Percentiles rank a stretch among this genome's conserved stretches.
These are phyloP conservation scores for Geranomyces variabilis DNA, from an alignment of 192 early-diverging fungal genomes.

Conservation along the genomic window DNA sequence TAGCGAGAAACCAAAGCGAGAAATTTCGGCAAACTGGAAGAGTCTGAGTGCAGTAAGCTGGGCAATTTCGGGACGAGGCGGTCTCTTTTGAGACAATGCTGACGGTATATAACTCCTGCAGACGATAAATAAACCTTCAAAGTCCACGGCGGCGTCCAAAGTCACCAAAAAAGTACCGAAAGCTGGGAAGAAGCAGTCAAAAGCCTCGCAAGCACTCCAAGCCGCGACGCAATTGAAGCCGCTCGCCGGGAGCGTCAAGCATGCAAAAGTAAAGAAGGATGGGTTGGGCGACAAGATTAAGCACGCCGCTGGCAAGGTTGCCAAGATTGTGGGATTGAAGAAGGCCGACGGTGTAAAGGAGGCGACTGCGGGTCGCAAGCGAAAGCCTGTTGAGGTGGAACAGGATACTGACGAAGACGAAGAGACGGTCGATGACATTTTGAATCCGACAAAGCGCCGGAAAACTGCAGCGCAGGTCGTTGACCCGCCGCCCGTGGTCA, in stretches of 20 bases:
- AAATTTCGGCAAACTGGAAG: no score
- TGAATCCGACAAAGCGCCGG: constrained; percentile 13
- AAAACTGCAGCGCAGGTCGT: background rate
- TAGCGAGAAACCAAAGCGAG: no score
- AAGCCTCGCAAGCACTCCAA: background rate
- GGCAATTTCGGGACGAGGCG: no score
- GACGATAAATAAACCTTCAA: constrained; percentile 4
- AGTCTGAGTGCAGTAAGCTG: no score
- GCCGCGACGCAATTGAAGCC: background rate
- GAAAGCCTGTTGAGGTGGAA: background rate
- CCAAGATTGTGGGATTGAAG: background rate
- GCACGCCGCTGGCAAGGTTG: background rate
- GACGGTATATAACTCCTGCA: background rate
- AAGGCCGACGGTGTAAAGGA: background rate
- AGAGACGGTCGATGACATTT: background rate
- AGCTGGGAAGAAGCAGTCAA: background rate
- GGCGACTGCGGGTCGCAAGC: background rate
- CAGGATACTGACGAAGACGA: background rate
- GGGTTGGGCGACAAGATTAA: background rate
- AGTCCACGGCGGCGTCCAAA: background rate
- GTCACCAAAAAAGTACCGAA: constrained; percentile 1
- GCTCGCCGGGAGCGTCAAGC: background rate
- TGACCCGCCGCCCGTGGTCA: background rate
- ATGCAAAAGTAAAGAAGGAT: constrained; percentile 2
- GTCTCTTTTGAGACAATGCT: no score